Evolutionary conservation across 768 basidiomycete genomes (phyloP), one percentile per base, ranked within the genome.

Genomic region (Auriscalpium vulgare): DNA sequence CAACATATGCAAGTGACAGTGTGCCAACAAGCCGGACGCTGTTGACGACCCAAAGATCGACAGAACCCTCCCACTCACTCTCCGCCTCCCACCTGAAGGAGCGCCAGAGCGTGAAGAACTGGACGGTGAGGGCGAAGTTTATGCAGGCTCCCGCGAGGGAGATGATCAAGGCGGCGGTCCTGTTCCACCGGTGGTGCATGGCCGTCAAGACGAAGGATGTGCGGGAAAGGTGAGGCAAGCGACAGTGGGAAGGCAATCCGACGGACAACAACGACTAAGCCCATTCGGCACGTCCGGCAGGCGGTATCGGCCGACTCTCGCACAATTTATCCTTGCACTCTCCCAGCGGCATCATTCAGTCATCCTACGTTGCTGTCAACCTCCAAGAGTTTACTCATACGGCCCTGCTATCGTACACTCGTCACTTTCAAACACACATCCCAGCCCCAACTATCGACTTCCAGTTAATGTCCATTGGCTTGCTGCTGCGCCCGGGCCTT

Each of bases 1-100:
- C 73, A 63, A 90, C 85, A 68, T 91, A 89, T 19, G 79, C 69
- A 34, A 77, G 80, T 35, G 87, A 73, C 46, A 91, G 75, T 10
- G 73, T 82, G 72, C 84, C 88, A 29, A 88, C 65, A 52, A 79
- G 67, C 38, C 71, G 66, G n/a, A 75, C 69, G 34, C 69, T 70
- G 52, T 79, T 74, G 56, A 70, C 69, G 16, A 68, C 69, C 65
- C 76, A 69, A 4, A 71, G 67, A 58, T 75, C 73, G 10, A 67
- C 61, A 4, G 73, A 68, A n/a, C 73, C 72, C 59, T 73, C 72
- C 79, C 79, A 79, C 54, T 81, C 79, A 58, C 69, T 73, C 57
- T 75, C 78, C 0, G 72, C 67, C 46, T 79, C 78, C 74, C 75
- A 75, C 43, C 66, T 64, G 55, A 79, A 71, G 29, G 75, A 73